Conservation (phyloP, 495 filamentous ascomycete genomes). For the Penicillium bialowiezense region DNA sequence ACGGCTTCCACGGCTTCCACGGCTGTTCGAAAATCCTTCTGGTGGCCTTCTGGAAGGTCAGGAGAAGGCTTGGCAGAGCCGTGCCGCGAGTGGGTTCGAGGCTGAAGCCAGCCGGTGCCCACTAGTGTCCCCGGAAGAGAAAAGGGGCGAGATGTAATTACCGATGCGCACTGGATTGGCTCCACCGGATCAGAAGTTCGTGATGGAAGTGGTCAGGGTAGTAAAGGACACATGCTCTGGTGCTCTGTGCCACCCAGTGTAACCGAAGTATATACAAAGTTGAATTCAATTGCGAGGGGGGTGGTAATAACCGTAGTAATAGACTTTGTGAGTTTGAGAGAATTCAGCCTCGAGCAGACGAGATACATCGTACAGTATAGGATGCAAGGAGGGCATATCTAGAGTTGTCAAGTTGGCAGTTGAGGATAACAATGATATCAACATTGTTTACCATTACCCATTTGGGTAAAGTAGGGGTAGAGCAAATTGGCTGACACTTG, state of each 20-base stretch:
- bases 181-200: slow-evolving; percentile 15
- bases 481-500: not conserved
- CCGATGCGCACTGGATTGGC: slow-evolving; percentile 12
- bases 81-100: slow-evolving; percentile 28
- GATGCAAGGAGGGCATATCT: not conserved
- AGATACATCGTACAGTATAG: too few relatives aligned
- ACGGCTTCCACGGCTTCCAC: slow-evolving; percentile 23
- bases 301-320: too few relatives aligned
- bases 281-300: too few relatives aligned
- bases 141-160: slow-evolving; percentile 25
- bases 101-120: slow-evolving; percentile 20
- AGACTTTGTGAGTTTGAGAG: too few relatives aligned
- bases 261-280: too few relatives aligned
- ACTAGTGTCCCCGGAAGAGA: slow-evolving; percentile 15
- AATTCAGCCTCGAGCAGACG: too few relatives aligned
- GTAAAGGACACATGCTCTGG: too few relatives aligned
- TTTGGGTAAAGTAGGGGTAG: not conserved
- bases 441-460: not conserved
- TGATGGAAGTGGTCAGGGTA: slow-evolving; percentile 3
- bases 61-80: slow-evolving; percentile 35
- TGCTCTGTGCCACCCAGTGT: not conserved
- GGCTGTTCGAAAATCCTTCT: slow-evolving; percentile 34
- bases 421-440: not conserved
- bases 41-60: slow-evolving; percentile 38
- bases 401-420: not conserved